These are phyloP conservation scores for Volvox africanus DNA, from an alignment of 139 green algal species.

Conservation along the genomic window DNA sequence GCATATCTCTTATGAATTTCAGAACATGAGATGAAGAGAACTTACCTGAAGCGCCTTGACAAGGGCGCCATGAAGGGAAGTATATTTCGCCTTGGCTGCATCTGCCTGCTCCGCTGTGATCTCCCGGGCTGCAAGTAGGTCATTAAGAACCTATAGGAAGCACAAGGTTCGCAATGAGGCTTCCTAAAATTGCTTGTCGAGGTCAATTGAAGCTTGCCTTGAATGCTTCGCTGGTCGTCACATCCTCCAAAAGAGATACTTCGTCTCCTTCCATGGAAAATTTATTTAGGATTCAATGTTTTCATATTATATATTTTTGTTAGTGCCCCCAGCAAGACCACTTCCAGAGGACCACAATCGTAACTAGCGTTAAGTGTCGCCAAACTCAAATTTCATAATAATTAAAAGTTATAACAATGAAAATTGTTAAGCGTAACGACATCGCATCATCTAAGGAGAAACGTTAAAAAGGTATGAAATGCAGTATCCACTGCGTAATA, in stretches of 20 bases:
- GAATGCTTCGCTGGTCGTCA: constrained; percentile 59
- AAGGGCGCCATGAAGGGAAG: constrained; percentile 58
- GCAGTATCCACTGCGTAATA: no score
- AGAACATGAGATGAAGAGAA: no score
- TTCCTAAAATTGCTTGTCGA: neutral
- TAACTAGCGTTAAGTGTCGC: no score
- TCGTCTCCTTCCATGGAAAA: constrained; percentile 15
- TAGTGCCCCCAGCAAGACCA: no score
- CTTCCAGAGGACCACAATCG: no score
- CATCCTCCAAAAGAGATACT: constrained; percentile 48
- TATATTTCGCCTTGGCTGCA: constrained; percentile 57
- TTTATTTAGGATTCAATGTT: neutral
- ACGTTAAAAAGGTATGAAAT: no score
- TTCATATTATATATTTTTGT: neutral
- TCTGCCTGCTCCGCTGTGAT: constrained; percentile 53
- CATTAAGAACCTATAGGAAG: constrained; percentile 58
- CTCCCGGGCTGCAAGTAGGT: constrained; percentile 49
- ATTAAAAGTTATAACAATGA: no score
- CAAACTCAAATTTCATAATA: no score
- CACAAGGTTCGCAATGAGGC: neutral
- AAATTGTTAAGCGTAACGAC: no score
- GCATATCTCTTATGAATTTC: no score
- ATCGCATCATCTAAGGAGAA: no score
- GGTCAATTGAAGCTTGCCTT: constrained; percentile 27
- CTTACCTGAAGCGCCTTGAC: constrained; percentile 63